Evolutionary conservation across 2,329 filamentous ascomycete species (phyloP), one percentile per base, ranked within the genome.

Genomic region (Fusarium globosum): DNA sequence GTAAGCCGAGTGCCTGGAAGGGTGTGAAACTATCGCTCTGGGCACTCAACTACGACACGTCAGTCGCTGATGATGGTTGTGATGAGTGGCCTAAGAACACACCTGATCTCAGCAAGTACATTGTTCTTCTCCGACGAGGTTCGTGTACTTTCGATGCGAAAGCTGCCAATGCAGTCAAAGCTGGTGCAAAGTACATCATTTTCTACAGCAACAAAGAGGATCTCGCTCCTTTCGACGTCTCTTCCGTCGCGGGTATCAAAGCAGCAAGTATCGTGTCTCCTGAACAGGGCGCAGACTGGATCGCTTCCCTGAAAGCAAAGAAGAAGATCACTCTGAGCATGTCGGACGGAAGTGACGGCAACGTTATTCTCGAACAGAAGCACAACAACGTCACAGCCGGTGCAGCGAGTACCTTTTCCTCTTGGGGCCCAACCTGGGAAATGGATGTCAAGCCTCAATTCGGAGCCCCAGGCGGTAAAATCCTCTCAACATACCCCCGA

Each of bases 371-470:
- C n/a, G 68, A 75, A 36, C 73, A 80, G 49, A 67, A 74, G 39
- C 42, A 72, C 57, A 89, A 89, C 79, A 80, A 78, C 3, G 57
- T 73, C 1, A 86, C 85, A 1, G 88, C 86, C 3, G 90, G 89
- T 12, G 87, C 85, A 51, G 77, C 87, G 39, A 89, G 86, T 75
- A 80, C 79, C 10, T 90, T 83, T 78, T 88, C 87, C 46, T 87
- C 85, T 11, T 92, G 89, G 89, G 89, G 89, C 13, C 90, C 90
- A 6, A 89, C 86, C 6, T 91, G 85, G 78, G 89, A 91, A 75
- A 82, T 89, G 71, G 85, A 87, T 51, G 79, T 88, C 53, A 89
- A 89, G 79, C 88, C 89, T 1, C 85, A 90, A 72, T 79, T 90
- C 46, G 86, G 85, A n/a, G 83, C 87, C 3, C 86, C 88, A 6